Percentiles rank a stretch among this genome's conserved stretches.
These are phyloP conservation scores for Colletotrichum salicis DNA, from an alignment of 2,329 filamentous ascomycete genomes.

Conservation along the genomic window DNA sequence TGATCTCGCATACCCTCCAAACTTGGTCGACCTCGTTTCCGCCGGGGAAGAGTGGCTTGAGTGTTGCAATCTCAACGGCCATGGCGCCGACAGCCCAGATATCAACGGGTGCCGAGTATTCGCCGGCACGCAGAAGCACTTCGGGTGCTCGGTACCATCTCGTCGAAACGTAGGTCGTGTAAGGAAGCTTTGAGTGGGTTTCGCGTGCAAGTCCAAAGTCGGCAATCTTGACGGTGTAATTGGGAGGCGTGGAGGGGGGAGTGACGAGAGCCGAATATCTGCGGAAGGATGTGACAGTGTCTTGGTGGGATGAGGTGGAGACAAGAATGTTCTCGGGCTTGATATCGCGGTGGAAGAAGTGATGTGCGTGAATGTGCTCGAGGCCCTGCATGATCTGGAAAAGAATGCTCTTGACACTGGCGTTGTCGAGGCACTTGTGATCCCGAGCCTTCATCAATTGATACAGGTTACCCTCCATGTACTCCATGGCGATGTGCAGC, in stretches of 20 bases:
- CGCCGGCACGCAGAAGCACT: slow-evolving; percentile 89
- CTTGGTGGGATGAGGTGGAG: slow-evolving; percentile 86
- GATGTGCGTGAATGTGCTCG: slow-evolving; percentile 96
- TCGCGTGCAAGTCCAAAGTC: slow-evolving; percentile 98
- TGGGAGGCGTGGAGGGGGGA: slow-evolving; percentile 90
- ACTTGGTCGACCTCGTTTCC: slow-evolving; percentile 99
- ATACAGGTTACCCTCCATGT: slow-evolving; percentile 99
- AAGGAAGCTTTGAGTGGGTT: slow-evolving; percentile 94
- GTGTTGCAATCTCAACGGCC: slow-evolving; percentile 95
- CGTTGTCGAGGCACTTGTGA: slow-evolving; percentile 90
- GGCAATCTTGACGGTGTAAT: slow-evolving; percentile 97
- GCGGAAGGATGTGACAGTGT: slow-evolving; percentile 82
- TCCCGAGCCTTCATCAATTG: slow-evolving; percentile 99
- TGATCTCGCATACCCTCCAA: slow-evolving; percentile 98
- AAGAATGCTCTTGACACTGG: slow-evolving; percentile 95
- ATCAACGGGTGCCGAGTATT: slow-evolving; percentile 97
- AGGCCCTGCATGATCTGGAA: slow-evolving; percentile 97
- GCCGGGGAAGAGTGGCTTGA: slow-evolving; percentile 96
- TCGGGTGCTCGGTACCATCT: slow-evolving; percentile 98
- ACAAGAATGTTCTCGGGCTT: slow-evolving; percentile 99
- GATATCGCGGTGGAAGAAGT: slow-evolving; percentile 99
- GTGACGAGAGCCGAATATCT: slow-evolving; percentile 94
- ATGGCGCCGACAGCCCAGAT: slow-evolving; percentile 99
- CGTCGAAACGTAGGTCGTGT: slow-evolving; percentile 98
- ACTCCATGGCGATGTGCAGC: slow-evolving; percentile 98